phyloP scores from a whole-genome alignment of 352 stramenopile species.

The Phytophthora brassicae region DNA sequence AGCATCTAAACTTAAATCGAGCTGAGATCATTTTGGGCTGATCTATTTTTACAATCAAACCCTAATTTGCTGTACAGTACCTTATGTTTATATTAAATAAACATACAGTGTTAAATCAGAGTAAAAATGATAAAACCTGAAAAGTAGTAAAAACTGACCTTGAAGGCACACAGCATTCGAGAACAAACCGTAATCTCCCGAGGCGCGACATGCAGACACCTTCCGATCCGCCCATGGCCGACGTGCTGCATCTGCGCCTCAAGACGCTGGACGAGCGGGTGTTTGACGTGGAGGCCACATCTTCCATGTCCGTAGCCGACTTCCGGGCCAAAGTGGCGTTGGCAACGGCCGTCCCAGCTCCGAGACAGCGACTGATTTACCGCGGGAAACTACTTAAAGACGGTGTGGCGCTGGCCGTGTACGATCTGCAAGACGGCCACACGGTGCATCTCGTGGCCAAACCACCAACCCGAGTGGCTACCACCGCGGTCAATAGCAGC shows the following conservation, averaged over 20 bases:
- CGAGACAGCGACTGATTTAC: constrained; percentile 92
- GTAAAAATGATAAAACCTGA: too few species aligned
- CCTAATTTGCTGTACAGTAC: too few species aligned
- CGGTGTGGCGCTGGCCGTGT: constrained; percentile 57
- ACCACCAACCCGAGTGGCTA: constrained; percentile 12
- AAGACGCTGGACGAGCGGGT: constrained; percentile 83
- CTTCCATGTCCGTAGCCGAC: constrained; percentile 49
- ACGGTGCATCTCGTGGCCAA: constrained; percentile 92
- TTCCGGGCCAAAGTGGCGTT: constrained; percentile 64
- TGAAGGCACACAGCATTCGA: too few species aligned
- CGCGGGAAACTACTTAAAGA: constrained; percentile 90
- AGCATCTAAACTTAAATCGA: too few species aligned
- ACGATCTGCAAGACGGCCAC: constrained; percentile 91
- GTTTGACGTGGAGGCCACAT: constrained; percentile 56
- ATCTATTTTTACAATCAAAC: too few species aligned
- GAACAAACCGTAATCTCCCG: too few species aligned
- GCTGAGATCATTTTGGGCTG: too few species aligned
- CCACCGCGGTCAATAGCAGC: background rate
- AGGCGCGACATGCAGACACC: background rate
- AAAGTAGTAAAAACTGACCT: too few species aligned
- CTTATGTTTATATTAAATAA: too few species aligned
- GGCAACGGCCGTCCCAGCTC: constrained; percentile 53
- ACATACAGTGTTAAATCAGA: too few species aligned
- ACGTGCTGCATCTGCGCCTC: constrained; percentile 49
- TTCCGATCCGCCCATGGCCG: background rate